A percentile compares a stretch with the other conserved stretches of the same genome.
phyloP scores from a whole-genome alignment of 495 filamentous ascomycete genomes.

The Penicillium silybi region DNA sequence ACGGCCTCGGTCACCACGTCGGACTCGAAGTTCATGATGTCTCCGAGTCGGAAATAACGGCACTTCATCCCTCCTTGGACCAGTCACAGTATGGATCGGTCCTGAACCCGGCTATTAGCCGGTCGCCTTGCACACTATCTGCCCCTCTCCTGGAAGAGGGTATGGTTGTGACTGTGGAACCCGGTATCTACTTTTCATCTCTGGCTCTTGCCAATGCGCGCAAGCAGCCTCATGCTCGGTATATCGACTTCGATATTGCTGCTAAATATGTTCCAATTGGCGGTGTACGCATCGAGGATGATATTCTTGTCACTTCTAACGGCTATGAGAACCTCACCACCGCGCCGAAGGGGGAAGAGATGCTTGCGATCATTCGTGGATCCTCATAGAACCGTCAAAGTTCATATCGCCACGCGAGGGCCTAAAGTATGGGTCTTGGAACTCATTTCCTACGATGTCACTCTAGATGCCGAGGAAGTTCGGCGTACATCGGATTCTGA shows the following conservation, averaged over 20 bases:
- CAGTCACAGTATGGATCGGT: conserved; percentile 18
- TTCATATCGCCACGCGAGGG: too few species aligned
- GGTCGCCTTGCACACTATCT: conserved; percentile 29
- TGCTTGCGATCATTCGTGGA: conserved; percentile 56
- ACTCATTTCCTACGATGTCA: conserved; percentile 2
- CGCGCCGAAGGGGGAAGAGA: conserved; percentile 72
- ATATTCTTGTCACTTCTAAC: conserved; percentile 72
- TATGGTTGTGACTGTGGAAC: conserved; percentile 85
- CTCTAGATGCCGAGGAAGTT: background rate
- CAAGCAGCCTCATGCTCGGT: conserved; percentile 56
- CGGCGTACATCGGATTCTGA: background rate
- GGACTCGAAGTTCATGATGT: conserved; percentile 91
- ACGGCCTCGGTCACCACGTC: conserved; percentile 85
- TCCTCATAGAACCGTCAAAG: conserved; percentile 4
- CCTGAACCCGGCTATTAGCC: conserved; percentile 19
- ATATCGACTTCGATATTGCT: conserved; percentile 70
- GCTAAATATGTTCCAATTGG: conserved; percentile 72
- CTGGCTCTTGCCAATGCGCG: conserved; percentile 82
- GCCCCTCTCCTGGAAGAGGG: conserved; percentile 53
- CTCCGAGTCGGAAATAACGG: conserved; percentile 46
- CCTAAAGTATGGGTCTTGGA: background rate
- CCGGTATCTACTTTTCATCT: conserved; percentile 85
- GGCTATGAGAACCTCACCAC: conserved; percentile 82
- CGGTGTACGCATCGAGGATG: conserved; percentile 90
- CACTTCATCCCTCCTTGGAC: conserved; percentile 19